Conservation (phyloP, 225 moss, liverwort and hornwort genomes). For the Takakia lepidozioides region DNA sequence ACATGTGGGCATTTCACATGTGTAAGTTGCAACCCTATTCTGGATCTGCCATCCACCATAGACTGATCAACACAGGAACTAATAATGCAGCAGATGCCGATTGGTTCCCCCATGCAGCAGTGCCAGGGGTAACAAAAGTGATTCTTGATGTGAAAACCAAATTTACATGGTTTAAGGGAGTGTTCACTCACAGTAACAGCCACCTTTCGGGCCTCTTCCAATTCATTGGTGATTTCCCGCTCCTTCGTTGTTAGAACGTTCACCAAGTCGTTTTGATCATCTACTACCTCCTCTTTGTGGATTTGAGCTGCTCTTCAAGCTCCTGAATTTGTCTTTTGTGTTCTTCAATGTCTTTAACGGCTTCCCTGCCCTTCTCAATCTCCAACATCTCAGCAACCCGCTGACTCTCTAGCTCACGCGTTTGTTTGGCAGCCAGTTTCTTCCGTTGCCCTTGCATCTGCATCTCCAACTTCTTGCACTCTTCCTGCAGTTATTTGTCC, state of each 20-base stretch:
- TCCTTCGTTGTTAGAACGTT: constrained; percentile 16
- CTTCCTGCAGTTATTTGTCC: too few species aligned
- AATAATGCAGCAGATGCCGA: background rate
- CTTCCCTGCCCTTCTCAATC: constrained; percentile 38
- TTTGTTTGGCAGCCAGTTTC: constrained; percentile 40
- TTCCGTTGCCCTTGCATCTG: constrained; percentile 36
- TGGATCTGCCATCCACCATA: too few species aligned
- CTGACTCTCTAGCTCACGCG: constrained; percentile 40
- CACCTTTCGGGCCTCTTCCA: constrained; percentile 42
- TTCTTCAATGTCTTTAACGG: constrained; percentile 14
- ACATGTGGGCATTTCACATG: too few species aligned
- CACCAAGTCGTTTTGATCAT: constrained; percentile 5
- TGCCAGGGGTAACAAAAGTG: background rate
- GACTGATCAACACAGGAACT: too few species aligned
- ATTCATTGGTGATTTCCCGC: constrained; percentile 32
- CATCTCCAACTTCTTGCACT: constrained; percentile 43
- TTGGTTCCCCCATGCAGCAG: background rate
- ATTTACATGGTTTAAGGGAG: background rate
- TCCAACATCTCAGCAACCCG: constrained; percentile 47
- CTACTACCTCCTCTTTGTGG: constrained; percentile 14
- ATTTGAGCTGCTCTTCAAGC: too few species aligned
- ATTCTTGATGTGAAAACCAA: background rate
- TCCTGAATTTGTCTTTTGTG: constrained; percentile 11
- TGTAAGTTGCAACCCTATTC: too few species aligned
- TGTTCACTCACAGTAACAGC: constrained; percentile 29